Evolutionary conservation across 1,284 basidiomycete species (phyloP).

Genomic region (Cutaneotrichosporon spelunceum): DNA sequence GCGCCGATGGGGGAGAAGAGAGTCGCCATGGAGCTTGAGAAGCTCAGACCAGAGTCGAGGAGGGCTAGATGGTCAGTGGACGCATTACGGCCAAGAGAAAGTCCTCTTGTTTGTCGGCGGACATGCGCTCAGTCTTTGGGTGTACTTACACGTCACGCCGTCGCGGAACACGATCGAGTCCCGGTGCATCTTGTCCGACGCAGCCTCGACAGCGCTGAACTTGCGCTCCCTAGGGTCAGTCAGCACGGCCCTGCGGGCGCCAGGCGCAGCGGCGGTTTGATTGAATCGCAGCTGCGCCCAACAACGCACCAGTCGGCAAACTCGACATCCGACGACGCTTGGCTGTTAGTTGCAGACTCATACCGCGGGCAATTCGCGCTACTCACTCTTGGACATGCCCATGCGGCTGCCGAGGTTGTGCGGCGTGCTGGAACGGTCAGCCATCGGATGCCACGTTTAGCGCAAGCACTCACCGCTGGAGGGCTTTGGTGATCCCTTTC

Average conservation of each 20-base stretch:
- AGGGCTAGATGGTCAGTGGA: slow-evolving; percentile 58
- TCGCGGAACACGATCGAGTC: slow-evolving; percentile 86
- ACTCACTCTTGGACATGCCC: slow-evolving; percentile 86
- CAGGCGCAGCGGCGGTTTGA: too few relatives aligned
- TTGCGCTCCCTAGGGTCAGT: slow-evolving; percentile 59
- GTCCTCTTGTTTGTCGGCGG: too few relatives aligned
- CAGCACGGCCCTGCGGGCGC: slow-evolving; percentile 3
- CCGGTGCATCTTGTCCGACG: slow-evolving; percentile 85
- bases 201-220: slow-evolving; percentile 72
- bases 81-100: not conserved
- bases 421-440: slow-evolving; percentile 61
- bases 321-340: slow-evolving; percentile 85
- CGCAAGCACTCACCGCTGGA: slow-evolving; percentile 61
- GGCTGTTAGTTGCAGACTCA: slow-evolving; percentile 1
- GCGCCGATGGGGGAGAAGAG: slow-evolving; percentile 76
- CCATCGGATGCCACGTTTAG: too few relatives aligned
- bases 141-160: slow-evolving; percentile 65
- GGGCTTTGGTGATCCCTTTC: slow-evolving; percentile 76
- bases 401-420: slow-evolving; percentile 78
- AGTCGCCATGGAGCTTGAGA: slow-evolving; percentile 69
- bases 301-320: slow-evolving; percentile 56
- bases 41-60: slow-evolving; percentile 72
- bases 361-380: not conserved
- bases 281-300: too few relatives aligned
- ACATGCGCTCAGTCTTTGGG: too few relatives aligned